Percentiles rank a stretch among this genome's conserved stretches.
Conservation (phyloP, 352 stramenopile species). For the Phytopythium ostracodes region DNA sequence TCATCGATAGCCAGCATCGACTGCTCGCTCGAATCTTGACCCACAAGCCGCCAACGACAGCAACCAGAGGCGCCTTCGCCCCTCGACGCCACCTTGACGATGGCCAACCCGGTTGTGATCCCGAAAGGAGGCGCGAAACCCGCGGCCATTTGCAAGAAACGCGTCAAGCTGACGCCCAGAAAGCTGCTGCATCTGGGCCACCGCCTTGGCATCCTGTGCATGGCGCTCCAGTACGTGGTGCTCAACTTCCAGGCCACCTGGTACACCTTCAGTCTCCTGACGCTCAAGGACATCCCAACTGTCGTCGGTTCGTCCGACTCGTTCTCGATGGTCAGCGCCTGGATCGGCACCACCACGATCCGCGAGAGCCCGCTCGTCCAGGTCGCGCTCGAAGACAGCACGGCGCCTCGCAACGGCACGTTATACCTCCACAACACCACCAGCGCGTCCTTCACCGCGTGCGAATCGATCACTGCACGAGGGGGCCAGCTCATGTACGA, state of each 20-base stretch:
- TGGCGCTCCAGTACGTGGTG: conserved; percentile 26
- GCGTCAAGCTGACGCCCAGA: conserved; percentile 1
- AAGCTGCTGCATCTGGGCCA: conserved; percentile 11
- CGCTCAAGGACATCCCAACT: conserved; percentile 11
- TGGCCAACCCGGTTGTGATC: background rate
- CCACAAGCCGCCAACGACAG: no score
- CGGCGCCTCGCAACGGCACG: conserved; percentile 19
- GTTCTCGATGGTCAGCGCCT: conserved; percentile 20
- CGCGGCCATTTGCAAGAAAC: background rate
- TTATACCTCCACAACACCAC: conserved; percentile 32
- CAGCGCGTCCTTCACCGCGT: conserved; percentile 18
- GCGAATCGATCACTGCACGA: conserved; percentile 9
- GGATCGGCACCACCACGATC: conserved; percentile 24
- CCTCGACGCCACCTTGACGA: background rate
- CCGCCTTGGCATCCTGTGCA: conserved; percentile 12
- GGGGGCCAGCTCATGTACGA: conserved; percentile 29
- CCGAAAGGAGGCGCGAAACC: background rate
- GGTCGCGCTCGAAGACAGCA: conserved; percentile 17
- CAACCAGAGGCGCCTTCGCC: no score
- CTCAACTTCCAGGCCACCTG: conserved; percentile 22
- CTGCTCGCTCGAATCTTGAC: no score
- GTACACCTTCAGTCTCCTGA: conserved; percentile 18
- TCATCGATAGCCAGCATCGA: no score
- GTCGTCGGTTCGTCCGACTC: conserved; percentile 11
- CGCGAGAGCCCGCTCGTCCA: conserved; percentile 27